phyloP scores from a whole-genome alignment of 192 early-diverging fungal genomes.

The Coemansia sp. region DNA sequence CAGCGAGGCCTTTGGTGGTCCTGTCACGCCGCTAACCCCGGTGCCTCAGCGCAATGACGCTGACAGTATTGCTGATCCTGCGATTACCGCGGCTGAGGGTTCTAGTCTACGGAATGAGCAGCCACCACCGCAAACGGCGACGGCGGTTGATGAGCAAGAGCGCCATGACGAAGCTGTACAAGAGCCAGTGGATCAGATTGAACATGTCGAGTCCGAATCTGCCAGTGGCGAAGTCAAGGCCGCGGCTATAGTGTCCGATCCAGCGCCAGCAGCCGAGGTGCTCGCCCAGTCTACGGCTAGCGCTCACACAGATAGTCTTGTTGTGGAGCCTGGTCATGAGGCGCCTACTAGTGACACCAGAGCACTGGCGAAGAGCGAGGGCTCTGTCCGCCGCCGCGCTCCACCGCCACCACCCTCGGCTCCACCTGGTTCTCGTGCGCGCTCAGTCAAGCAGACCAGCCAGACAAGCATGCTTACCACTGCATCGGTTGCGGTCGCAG shows the following conservation, averaged over 20 bases:
- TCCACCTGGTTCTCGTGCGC: constrained; percentile 18
- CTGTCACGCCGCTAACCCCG: constrained; percentile 1
- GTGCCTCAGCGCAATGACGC: constrained; percentile 11
- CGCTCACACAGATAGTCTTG: not conserved
- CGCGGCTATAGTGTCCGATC: constrained; percentile 3
- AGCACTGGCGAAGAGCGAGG: constrained; percentile 25
- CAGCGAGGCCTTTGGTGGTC: constrained; percentile 7
- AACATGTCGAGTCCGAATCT: not conserved
- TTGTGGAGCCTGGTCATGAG: constrained; percentile 4
- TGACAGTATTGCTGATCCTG: not conserved
- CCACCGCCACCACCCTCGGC: constrained; percentile 42
- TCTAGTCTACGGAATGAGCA: not conserved
- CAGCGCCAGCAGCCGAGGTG: not conserved
- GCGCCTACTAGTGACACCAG: not conserved
- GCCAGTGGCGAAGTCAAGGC: not conserved
- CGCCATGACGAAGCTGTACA: not conserved
- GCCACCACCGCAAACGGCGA: not conserved
- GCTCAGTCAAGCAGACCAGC: constrained; percentile 22
- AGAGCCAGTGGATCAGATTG: not conserved
- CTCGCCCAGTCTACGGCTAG: not conserved
- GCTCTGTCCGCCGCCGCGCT: constrained; percentile 44
- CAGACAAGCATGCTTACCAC: not conserved
- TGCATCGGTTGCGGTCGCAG: not conserved
- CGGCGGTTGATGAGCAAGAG: not conserved
- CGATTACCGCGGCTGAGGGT: not conserved